Evolutionary conservation across 495 filamentous ascomycete genomes (phyloP), one percentile per base, ranked within the genome.

Genomic region (Hypomontagnella submonticulosa): DNA sequence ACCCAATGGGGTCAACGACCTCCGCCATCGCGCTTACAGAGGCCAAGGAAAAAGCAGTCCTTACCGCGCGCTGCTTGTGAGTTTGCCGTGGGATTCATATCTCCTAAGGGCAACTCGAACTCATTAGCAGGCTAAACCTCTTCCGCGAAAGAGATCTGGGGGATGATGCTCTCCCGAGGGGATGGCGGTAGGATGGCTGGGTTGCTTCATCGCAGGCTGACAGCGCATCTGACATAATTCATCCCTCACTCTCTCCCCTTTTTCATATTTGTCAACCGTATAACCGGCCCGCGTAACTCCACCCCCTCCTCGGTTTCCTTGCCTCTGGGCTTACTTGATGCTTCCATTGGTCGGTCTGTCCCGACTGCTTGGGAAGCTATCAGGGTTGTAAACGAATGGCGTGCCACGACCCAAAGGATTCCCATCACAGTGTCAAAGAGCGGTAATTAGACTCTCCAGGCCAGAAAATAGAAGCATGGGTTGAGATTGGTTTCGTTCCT

Each of bases 251-350:
- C n/a, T 27, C 6, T 27, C 23, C 6, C 23, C 20, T 15, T 49
- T 38, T 58, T 48, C 53, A 44, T 42, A 63, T 33, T 51, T 60
- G 32, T 57, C 44, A 30, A 56, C 32, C 55, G 50, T 61, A 63
- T 63, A 61, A 63, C 43, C 65, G 65, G 54, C 41, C 58, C 65
- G 66, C 38, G 43, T 47, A 55, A 20, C n/a, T 46, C 27, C 15
- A 52, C 42, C 60, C 59, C 66, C 60, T 69, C 66, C 41, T 69
- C 59, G 54, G 55, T 56, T 63, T 33, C 16, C 50, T 16, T 40
- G 10, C 48, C 66, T 49, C 66, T 63, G 46, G 40, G 10, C 32
- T 12, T 63, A 36, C 19, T 34, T 23, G 12, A 9, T 20, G 16
- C 18, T 56, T 40, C 27, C 38, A 69, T 69, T 69, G 66, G 66